phyloP scores from a whole-genome alignment of 2,329 filamentous ascomycete genomes.

The Intubia oerlemansii region DNA sequence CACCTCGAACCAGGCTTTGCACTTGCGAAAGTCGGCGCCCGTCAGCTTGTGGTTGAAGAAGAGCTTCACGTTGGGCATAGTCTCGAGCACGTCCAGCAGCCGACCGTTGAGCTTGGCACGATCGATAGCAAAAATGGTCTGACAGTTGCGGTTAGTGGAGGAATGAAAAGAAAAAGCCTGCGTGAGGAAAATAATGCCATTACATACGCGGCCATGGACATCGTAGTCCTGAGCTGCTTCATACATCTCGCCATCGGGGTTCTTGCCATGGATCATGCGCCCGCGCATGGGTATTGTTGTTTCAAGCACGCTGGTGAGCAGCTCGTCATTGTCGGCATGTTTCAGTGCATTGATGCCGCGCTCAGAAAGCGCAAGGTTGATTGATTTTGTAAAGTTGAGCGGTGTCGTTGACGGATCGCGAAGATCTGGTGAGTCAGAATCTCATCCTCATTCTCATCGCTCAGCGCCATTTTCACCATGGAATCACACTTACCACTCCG shows the following conservation, averaged over 20 bases:
- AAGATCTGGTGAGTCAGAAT: slow-evolving; percentile 39
- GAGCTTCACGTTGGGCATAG: slow-evolving; percentile 71
- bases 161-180: not conserved
- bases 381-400: slow-evolving; percentile 94
- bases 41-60: slow-evolving; percentile 89
- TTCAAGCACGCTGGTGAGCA: slow-evolving; percentile 53
- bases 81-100: slow-evolving; percentile 64
- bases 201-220: slow-evolving; percentile 55
- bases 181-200: no score
- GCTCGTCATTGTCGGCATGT: slow-evolving; percentile 39
- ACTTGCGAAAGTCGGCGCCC: slow-evolving; percentile 61
- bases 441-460: no score
- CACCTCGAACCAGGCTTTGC: slow-evolving; percentile 74
- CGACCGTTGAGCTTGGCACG: slow-evolving; percentile 63
- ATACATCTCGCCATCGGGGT: slow-evolving; percentile 42
- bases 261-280: slow-evolving; percentile 78
- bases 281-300: slow-evolving; percentile 84
- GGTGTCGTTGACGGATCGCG: slow-evolving; percentile 64
- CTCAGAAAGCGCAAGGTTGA: slow-evolving; percentile 88
- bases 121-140: slow-evolving; percentile 77
- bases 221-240: slow-evolving; percentile 80
- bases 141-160: no score
- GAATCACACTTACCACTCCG: slow-evolving; percentile 44
- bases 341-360: slow-evolving; percentile 78
- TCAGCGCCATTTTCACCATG: not conserved